Percentiles rank a stretch among this genome's conserved stretches.
Conservation (phyloP, 495 filamentous ascomycete genomes). For the Rostrohypoxylon terebratum region DNA sequence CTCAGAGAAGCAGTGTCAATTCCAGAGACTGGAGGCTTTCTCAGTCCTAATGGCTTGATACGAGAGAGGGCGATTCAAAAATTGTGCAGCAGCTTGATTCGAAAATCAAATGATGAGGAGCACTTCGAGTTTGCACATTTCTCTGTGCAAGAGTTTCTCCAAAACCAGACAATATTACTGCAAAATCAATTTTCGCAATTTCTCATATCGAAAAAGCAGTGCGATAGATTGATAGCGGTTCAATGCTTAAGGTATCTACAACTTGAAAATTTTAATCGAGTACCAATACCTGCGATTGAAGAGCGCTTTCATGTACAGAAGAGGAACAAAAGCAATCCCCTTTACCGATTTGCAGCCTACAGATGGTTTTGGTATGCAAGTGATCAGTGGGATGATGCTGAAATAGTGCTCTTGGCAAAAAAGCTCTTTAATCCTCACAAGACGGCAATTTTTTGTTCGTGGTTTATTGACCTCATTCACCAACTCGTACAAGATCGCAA, state of each 20-base stretch:
- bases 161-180: not conserved
- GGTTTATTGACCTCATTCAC: not conserved
- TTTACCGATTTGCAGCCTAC: constrained; percentile 3
- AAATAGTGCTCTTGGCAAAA: not conserved
- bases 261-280: constrained; percentile 12
- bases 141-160: constrained; percentile 53
- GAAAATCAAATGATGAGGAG: constrained; percentile 28
- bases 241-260: constrained; percentile 19
- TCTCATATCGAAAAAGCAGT: constrained; percentile 4
- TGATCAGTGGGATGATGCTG: not conserved
- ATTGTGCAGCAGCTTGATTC: constrained; percentile 51
- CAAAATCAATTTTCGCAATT: constrained; percentile 2
- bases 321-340: not conserved
- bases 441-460: not conserved
- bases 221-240: constrained; percentile 6
- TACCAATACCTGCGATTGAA: not conserved
- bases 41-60: constrained; percentile 39
- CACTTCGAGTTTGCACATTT: constrained; percentile 53
- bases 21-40: not conserved
- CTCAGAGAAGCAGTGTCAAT: constrained; percentile 47
- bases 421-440: not conserved
- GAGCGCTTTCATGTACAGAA: not conserved
- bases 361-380: not conserved
- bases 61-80: constrained; percentile 44
- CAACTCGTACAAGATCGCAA: too few relatives aligned